Evolutionary conservation across 106 monocot genomes (phyloP), one percentile per base, ranked within the genome.

Genomic region (Dendrobium nobile): DNA sequence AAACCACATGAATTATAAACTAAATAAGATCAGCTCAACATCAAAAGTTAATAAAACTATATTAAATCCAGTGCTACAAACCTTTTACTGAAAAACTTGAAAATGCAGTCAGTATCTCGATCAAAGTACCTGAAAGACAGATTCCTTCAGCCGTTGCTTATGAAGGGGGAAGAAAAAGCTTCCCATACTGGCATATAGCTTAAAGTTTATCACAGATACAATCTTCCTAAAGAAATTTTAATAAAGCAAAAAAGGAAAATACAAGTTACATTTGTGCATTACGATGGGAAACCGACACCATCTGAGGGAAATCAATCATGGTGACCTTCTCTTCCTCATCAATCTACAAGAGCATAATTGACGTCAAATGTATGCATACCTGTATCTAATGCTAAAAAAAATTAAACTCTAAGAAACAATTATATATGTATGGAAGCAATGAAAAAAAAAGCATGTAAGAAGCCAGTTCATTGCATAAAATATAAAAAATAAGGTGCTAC

Each of bases 291-390:
- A 99, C 91, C n/a, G 99, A 99, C 20, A 99, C 99, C 99, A 99
- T 99, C 77, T 99, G 99, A 54, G 99, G 99, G 77, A 99, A 99
- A 90, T 99, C 99, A 84, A 99, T 99, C 91, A 99, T 82, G 8
- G 99, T 99, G 64, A 99, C 64, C 24, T 90, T 89, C 77, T 91
- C 99, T 78, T 93, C 77, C 68, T 95, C 99, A 83, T 95, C 99
- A 87, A 99, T 91, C 99, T 99, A 75, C 33, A 80, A 64, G 27
- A 37, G 0, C 0, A 73, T 61, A 61, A 73, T 41, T 40, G 20
- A 51, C 37, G 27, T 40, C 17, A 18, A 77, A 2, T 0, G 41
- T 42, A 26, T 45, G 64, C 2, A 28, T 47, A 1, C 37, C 27
- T 16, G 15, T n/a, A 37, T 37, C 11, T 22, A 22, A 61, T 22